Evolutionary conservation across 1,284 basidiomycete species (phyloP).

Genomic region (Ustilago sp.): DNA sequence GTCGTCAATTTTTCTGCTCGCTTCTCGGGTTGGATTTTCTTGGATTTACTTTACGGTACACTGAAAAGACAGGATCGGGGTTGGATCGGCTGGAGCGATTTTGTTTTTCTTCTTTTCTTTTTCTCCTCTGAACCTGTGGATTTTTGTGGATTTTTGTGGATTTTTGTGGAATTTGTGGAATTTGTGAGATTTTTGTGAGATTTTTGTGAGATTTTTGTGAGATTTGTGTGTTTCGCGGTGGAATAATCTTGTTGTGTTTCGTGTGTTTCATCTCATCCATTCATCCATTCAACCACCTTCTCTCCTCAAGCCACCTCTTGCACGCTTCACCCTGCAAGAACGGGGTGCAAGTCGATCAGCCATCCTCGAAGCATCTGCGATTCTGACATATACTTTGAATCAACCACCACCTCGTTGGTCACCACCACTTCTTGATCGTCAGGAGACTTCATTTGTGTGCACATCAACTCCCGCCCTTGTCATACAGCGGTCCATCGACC

Average conservation of each 20-base stretch:
- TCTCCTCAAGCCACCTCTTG: not conserved
- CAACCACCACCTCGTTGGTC: not conserved
- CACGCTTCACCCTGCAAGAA: slow-evolving; percentile 24
- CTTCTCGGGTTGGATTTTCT: not conserved
- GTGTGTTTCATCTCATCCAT: not conserved
- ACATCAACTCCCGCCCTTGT: not conserved
- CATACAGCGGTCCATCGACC: not conserved
- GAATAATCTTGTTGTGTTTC: slow-evolving; percentile 3
- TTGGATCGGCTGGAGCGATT: slow-evolving; percentile 1
- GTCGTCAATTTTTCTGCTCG: slow-evolving; percentile 1
- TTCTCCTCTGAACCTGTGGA: too few species aligned
- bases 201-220: not conserved
- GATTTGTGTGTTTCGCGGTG: too few species aligned
- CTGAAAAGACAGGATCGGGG: not conserved
- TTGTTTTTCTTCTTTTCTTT: too few species aligned
- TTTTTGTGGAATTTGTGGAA: not conserved
- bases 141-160: not conserved
- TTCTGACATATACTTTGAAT: not conserved
- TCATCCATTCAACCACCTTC: not conserved
- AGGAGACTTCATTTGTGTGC: slow-evolving; percentile 5
- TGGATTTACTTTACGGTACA: too few species aligned
- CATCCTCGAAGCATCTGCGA: not conserved
- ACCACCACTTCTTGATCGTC: not conserved
- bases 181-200: not conserved
- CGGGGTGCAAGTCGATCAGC: slow-evolving; percentile 13